Conservation (phyloP, 805 yeast species). For the Jamesozyma spencerorum region DNA sequence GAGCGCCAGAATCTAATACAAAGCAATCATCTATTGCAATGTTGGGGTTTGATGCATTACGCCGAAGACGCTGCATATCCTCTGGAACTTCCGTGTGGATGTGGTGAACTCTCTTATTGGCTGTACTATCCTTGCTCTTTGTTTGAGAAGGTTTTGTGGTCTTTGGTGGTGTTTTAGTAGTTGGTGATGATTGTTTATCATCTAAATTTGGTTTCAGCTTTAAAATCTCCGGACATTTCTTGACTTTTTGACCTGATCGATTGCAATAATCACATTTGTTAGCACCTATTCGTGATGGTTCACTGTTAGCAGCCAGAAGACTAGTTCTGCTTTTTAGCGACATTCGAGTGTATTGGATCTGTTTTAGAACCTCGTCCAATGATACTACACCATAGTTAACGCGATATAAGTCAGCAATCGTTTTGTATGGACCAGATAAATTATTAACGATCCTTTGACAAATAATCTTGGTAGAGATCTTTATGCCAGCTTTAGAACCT, state of each 20-base stretch:
- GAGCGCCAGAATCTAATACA: background rate
- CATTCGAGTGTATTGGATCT: background rate
- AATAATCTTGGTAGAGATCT: background rate
- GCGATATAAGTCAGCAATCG: background rate
- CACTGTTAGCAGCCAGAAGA: background rate
- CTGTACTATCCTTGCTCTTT: background rate
- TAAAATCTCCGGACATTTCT: background rate
- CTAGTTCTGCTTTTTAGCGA: background rate
- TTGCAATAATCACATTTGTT: background rate
- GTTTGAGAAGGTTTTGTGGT: background rate
- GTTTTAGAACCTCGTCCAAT: background rate
- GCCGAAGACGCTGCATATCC: constrained; percentile 1
- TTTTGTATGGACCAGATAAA: background rate
- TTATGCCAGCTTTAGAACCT: background rate
- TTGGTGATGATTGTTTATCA: too few species aligned
- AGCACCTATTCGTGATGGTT: background rate
- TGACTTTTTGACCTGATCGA: background rate
- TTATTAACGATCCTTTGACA: background rate
- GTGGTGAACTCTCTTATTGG: background rate
- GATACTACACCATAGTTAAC: background rate
- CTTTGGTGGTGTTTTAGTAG: background rate
- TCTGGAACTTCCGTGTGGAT: background rate
- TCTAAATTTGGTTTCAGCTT: too few species aligned
- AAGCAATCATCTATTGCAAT: background rate
- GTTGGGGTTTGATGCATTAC: background rate